Conservation (phyloP, 2,329 filamentous ascomycete species). For the Colletotrichum agaves region DNA sequence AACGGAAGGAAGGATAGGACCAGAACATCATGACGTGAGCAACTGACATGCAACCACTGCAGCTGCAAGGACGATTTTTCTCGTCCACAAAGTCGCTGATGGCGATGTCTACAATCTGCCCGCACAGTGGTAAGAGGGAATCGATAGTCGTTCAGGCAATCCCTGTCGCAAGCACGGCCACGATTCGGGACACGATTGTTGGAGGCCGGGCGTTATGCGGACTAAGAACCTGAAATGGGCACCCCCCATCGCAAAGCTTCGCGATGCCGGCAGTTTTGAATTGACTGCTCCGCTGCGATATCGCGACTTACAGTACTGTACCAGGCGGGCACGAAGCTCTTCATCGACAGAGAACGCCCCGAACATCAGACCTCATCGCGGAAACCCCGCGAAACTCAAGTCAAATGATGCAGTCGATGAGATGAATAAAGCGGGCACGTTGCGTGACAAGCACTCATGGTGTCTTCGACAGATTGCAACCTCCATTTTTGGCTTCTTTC, state of each 20-base stretch:
- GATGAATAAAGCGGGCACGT: no score
- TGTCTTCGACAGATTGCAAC: no score
- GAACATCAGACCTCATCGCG: neutral
- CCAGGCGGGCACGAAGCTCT: neutral
- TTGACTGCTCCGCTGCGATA: neutral
- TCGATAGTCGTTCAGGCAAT: slow-evolving; percentile 12
- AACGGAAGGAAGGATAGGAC: slow-evolving; percentile 19
- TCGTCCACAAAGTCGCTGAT: slow-evolving; percentile 10
- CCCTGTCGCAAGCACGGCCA: slow-evolving; percentile 8
- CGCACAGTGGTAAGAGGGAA: slow-evolving; percentile 5
- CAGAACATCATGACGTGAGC: slow-evolving; percentile 15
- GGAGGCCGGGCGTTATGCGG: slow-evolving; percentile 19
- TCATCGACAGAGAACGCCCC: neutral
- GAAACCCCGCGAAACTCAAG: neutral
- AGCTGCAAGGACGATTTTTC: slow-evolving; percentile 29
- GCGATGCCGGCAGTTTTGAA: slow-evolving; percentile 28
- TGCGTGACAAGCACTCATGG: no score
- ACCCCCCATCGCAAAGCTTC: slow-evolving; percentile 10
- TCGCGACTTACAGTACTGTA: neutral
- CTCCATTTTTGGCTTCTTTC: neutral
- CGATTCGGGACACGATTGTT: slow-evolving; percentile 13
- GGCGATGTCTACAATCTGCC: slow-evolving; percentile 5
- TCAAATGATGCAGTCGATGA: neutral
- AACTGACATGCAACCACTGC: slow-evolving; percentile 9
- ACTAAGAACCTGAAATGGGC: slow-evolving; percentile 11